Evolutionary conservation across 2,329 filamentous ascomycete species (phyloP), one percentile per base, ranked within the genome.

Genomic region (Fusarium xylarioides): DNA sequence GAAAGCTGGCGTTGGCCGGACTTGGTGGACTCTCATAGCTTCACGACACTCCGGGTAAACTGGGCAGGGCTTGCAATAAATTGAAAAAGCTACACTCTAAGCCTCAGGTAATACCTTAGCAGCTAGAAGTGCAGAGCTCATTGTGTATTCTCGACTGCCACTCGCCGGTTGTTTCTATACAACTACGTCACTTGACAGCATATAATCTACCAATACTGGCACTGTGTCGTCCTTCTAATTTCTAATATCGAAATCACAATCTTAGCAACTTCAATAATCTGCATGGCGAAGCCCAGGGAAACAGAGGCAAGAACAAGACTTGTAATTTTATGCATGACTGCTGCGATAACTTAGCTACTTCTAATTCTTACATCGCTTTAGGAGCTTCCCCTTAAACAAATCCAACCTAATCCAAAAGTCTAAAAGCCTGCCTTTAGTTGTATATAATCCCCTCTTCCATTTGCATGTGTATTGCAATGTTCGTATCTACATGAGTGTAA

Each of bases 351-450:
- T 34, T 34, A 14, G 12, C 14, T 15, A 14, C 2, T 34, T 34
- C 4, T 34, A 1, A 2, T 34, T 34, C 32, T 34, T 15, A 34
- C 4, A 34, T 6, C 32, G 5, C 32, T 15, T 15, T 34, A 5
- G 32, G 14, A 6, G 32, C 32, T 15, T 15, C 32, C 12, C 32
- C 32, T 5, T 34, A 15, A 34, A 5, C 2, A 7, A 23, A 23
- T 43, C 14, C 9, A 28, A 14, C 7, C 19, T 47, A 21, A 2
- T 50, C 19, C 2, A 21, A 16, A 32, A 18, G 21, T 5, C 46
- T 21, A 7, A 49, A 18, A 2, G 4, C 4, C 1, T n/a, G 19
- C 9, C 14, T 32, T 16, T n/a, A 14, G 21, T 32, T 4, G 4
- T 32, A 18, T 2, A 11, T 1, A 0, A 49, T 4, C 0, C 26